Base-by-base conservation (phyloP, 371 early-diverging fungal species). In the Apophysomyces elegans region DNA sequence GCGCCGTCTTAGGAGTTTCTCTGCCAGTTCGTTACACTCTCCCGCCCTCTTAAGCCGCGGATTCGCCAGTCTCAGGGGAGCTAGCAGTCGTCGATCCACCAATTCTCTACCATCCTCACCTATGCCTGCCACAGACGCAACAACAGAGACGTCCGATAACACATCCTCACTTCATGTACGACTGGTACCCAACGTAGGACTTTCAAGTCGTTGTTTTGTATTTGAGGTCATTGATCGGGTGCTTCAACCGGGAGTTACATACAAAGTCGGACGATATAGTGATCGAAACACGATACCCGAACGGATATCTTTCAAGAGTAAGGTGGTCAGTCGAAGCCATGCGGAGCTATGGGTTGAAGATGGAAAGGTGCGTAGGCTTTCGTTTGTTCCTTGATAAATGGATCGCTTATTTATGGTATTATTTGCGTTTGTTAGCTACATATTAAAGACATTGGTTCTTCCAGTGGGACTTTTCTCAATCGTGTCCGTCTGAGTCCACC, bases 321-420 rank as follows among this genome's bases (percentile, higher is more conserved):
- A 98, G 71, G 98, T 98, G 38, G 96, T 98, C 14, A 90, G 90
- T 56, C 88, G 98, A 46, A 88, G 88, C 57, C 98, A 98, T 79
- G 96, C 96, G 11, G 96, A 98, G 79, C 73, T 98, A 16, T 96
- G 95, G 93, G 81, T 90, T 37, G 84, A 86, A 59, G 57, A 59
- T 44, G 91, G 92, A 4, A 50, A 50, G 54, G 54, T 50, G 7
- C 16, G 39, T 26, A 37, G 36, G 44, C 3, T 39, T 45, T 26
- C 8, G 18, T 37, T 56, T 5, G 11, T 41, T 32, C 43, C 36
- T 44, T 32, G 5, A 7, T 56, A 50, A 41, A 26, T 26, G 32
- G 32, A 26, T 3, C 32, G 32, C 2, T 26, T 26, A 26, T 26
- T 26, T 26, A 26, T 26, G 32, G 32, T 26, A 26, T 26, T 26